These are phyloP conservation scores for Gaertneriomyces semiglobifer DNA, from an alignment of 192 early-diverging fungal species.

Conservation along the genomic window DNA sequence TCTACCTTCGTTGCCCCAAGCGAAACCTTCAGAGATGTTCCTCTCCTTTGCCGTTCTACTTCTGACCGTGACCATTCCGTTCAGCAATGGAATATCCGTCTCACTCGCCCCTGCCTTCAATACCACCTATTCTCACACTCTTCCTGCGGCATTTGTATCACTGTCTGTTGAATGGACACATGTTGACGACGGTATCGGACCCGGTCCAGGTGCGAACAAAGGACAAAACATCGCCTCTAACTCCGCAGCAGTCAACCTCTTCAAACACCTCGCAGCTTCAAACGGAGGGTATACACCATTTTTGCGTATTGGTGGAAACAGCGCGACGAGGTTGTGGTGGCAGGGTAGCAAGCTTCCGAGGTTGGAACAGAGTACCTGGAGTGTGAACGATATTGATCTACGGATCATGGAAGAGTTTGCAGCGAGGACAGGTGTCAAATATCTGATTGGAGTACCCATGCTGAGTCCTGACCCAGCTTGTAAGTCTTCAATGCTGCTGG, in stretches of 20 bases:
- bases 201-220: slow-evolving; percentile 3
- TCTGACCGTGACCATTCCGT: no score
- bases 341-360: slow-evolving; percentile 21
- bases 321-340: slow-evolving; percentile 29
- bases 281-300: slow-evolving; percentile 11
- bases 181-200: slow-evolving; percentile 23
- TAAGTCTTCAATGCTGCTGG: neutral
- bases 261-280: neutral
- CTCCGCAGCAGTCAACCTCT: slow-evolving; percentile 3
- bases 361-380: slow-evolving; percentile 10
- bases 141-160: slow-evolving; percentile 2
- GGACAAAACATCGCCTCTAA: neutral
- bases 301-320: slow-evolving; percentile 24
- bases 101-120: neutral
- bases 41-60: no score
- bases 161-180: slow-evolving; percentile 29
- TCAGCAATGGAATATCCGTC: no score
- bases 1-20: no score
- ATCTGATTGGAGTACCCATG: slow-evolving; percentile 17
- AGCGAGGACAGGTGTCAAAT: neutral
- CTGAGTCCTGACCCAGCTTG: slow-evolving; percentile 26
- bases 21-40: no score
- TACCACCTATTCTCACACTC: neutral
- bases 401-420: slow-evolving; percentile 16
- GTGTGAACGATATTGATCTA: slow-evolving; percentile 15